Conservation (phyloP, 441 rosid species). For the Populus trichocarpa region DNA sequence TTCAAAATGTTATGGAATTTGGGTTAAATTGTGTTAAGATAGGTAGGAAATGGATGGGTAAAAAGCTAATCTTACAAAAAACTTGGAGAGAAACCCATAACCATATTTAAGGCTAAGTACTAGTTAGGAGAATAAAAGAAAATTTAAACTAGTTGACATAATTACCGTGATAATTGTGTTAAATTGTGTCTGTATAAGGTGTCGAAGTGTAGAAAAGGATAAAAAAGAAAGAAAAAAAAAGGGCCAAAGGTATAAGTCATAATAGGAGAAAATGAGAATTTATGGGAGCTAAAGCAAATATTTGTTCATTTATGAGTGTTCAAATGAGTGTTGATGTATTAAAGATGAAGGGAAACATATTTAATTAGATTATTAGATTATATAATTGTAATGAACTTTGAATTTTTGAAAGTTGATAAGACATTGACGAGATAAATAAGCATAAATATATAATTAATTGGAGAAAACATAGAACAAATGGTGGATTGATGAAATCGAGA, state of each 20-base stretch:
- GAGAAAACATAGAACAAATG: background rate
- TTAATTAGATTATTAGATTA: no score
- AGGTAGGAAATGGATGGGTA: background rate
- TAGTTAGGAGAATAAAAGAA: background rate
- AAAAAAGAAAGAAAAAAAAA: no score
- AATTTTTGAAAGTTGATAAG: background rate
- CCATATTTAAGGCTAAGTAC: background rate
- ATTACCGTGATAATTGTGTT: background rate
- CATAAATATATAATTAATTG: background rate
- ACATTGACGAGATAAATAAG: background rate
- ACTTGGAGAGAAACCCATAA: background rate
- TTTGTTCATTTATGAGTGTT: no score
- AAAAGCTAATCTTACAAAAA: background rate
- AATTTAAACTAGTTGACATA: no score
- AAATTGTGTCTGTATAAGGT: background rate
- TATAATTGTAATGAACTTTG: background rate
- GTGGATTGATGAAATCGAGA: background rate
- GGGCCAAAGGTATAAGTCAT: background rate
- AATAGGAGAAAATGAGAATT: no score
- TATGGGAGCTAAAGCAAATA: background rate
- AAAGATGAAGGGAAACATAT: background rate
- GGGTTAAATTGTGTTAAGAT: background rate
- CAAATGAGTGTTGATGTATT: background rate
- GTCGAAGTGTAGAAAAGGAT: no score
- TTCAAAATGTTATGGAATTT: no score